Conservation (phyloP, 768 basidiomycete species). For the Rhizopogon vulgaris region DNA sequence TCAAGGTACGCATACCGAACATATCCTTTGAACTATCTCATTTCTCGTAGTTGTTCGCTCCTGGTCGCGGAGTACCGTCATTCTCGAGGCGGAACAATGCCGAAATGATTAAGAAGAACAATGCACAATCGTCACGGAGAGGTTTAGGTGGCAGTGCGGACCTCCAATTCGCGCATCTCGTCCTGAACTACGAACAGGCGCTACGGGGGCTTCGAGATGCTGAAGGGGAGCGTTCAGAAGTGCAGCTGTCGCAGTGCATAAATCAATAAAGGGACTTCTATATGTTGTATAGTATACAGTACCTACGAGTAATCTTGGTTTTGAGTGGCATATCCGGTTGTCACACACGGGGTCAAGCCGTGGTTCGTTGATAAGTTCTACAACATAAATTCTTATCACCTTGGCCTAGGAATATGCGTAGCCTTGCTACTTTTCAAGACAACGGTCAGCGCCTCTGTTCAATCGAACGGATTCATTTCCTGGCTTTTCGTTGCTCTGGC, state of each 20-base stretch:
- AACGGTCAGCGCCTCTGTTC: slow-evolving; percentile 11
- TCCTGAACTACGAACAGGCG: slow-evolving; percentile 22
- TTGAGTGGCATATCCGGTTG: slow-evolving; percentile 1
- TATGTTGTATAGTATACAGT: background rate
- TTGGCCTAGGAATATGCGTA: slow-evolving; percentile 24
- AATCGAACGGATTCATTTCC: slow-evolving; percentile 16
- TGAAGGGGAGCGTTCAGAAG: slow-evolving; percentile 18
- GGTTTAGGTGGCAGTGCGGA: slow-evolving; percentile 13
- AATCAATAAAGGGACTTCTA: slow-evolving; percentile 17
- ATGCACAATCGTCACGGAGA: slow-evolving; percentile 32
- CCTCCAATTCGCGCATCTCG: slow-evolving; percentile 24
- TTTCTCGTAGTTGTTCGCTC: slow-evolving; percentile 55
- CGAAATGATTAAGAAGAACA: slow-evolving; percentile 50
- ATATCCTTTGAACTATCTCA: background rate
- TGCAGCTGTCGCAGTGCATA: slow-evolving; percentile 21
- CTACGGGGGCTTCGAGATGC: slow-evolving; percentile 15
- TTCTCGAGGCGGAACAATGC: slow-evolving; percentile 54
- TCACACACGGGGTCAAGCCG: background rate
- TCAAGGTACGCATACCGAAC: slow-evolving; percentile 51
- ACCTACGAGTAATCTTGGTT: background rate
- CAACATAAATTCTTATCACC: slow-evolving; percentile 4
- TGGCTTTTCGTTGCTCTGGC: slow-evolving; percentile 7
- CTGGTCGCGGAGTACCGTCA: slow-evolving; percentile 36
- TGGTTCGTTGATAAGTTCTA: background rate
- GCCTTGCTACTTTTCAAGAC: slow-evolving; percentile 12